A percentile compares a stretch with the other conserved stretches of the same genome.
phyloP scores from a whole-genome alignment of 1,139 yeast species.

The Pneumocystis wakefieldiae region DNA sequence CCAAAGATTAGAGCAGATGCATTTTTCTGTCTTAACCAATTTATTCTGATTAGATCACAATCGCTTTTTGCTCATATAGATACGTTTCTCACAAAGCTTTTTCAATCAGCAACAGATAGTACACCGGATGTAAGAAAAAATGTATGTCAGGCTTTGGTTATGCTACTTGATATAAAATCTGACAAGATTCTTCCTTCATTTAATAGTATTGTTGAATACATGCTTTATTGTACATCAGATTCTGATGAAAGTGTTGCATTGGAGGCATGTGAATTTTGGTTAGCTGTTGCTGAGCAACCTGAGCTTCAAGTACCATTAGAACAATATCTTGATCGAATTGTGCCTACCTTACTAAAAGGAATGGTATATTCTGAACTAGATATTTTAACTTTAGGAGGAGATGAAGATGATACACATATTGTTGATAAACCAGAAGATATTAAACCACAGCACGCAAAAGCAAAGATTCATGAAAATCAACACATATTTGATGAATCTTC shows the following conservation, averaged over 20 bases:
- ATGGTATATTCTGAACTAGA: constrained; percentile 87
- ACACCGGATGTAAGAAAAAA: constrained; percentile 51
- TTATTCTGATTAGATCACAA: constrained; percentile 54
- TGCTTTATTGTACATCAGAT: constrained; percentile 58
- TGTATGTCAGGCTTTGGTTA: constrained; percentile 66
- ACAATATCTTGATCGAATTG: constrained; percentile 43
- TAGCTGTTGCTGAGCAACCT: constrained; percentile 54
- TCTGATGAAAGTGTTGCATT: constrained; percentile 59
- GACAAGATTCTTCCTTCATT: constrained; percentile 69
- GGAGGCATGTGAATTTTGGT: constrained; percentile 84
- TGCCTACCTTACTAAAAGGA: constrained; percentile 62
- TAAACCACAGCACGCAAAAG: constrained; percentile 57
- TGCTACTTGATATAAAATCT: constrained; percentile 60
- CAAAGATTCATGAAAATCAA: constrained; percentile 39
- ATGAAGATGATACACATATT: constrained; percentile 56
- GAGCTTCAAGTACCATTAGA: constrained; percentile 20
- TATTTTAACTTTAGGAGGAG: constrained; percentile 46
- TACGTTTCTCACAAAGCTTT: constrained; percentile 46
- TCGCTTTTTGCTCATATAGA: constrained; percentile 52
- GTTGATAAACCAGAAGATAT: constrained; percentile 83
- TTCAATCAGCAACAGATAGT: constrained; percentile 41
- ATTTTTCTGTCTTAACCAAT: constrained; percentile 61
- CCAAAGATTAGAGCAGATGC: constrained; percentile 47
- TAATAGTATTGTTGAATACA: constrained; percentile 70
- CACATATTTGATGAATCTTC: constrained; percentile 18